These are phyloP conservation scores for Ogataea saltuana DNA, from an alignment of 805 yeast species.

Conservation along the genomic window DNA sequence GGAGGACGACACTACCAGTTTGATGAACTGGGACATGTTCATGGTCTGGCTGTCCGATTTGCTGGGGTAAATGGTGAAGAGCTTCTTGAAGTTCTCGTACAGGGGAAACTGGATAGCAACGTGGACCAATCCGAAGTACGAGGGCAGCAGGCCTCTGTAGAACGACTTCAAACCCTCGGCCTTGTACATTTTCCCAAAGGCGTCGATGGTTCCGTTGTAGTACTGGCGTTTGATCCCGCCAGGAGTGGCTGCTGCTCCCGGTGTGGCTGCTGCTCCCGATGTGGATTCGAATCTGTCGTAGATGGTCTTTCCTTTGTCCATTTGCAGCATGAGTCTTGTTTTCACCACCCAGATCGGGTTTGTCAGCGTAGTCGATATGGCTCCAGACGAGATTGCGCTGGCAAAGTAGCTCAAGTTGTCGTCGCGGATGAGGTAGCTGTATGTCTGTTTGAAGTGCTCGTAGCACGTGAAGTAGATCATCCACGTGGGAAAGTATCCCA, in stretches of 20 bases:
- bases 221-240: constrained; percentile 32
- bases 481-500: constrained; percentile 98
- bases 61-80: constrained; percentile 36
- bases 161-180: constrained; percentile 81
- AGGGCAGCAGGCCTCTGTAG: constrained; percentile 88
- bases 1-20: constrained; percentile 67
- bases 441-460: constrained; percentile 65
- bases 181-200: constrained; percentile 73
- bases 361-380: constrained; percentile 77
- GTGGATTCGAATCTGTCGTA: constrained; percentile 35
- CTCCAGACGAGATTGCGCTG: constrained; percentile 86
- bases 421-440: constrained; percentile 23
- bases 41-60: constrained; percentile 10
- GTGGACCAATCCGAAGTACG: constrained; percentile 85
- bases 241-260: constrained; percentile 25
- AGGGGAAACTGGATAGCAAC: constrained; percentile 97
- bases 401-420: constrained; percentile 44
- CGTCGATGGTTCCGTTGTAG: constrained; percentile 81
- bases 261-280: constrained; percentile 24
- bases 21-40: constrained; percentile 32
- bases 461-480: constrained; percentile 91
- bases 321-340: constrained; percentile 89
- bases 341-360: constrained; percentile 99
- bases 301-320: constrained; percentile 45
- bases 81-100: constrained; percentile 75